Percentiles rank a stretch among this genome's conserved stretches.
These are phyloP conservation scores for Ganoderma multipileum DNA, from an alignment of 1,284 basidiomycete genomes.

Conservation along the genomic window DNA sequence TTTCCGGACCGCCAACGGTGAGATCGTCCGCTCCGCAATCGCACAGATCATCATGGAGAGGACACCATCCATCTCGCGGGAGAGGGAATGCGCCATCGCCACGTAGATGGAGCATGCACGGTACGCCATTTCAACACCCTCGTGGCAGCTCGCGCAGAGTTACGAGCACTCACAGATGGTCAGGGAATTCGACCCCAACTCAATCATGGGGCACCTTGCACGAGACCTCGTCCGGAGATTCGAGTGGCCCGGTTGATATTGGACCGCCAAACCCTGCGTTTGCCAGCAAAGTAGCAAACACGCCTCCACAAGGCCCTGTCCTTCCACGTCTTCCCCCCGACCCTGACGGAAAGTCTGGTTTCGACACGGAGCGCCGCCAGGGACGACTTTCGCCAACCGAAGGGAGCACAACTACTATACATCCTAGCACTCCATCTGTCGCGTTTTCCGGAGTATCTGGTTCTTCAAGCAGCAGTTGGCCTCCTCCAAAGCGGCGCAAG, in stretches of 20 bases:
- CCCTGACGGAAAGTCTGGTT: neutral
- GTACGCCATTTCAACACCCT: neutral
- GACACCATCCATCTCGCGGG: neutral
- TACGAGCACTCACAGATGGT: neutral
- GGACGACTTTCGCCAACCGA: neutral
- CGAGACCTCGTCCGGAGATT: neutral
- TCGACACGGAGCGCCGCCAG: constrained; percentile 12
- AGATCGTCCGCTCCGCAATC: constrained; percentile 17
- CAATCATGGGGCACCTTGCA: neutral
- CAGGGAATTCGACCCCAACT: neutral
- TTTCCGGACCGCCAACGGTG: constrained; percentile 16
- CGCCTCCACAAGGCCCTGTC: neutral
- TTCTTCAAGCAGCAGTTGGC: neutral
- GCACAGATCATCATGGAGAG: neutral
- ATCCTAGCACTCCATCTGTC: neutral
- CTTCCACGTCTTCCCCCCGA: neutral
- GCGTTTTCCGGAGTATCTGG: neutral
- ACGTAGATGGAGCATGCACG: neutral
- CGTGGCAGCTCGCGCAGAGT: neutral
- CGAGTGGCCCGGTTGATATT: neutral
- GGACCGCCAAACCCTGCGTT: too few species aligned
- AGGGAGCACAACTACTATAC: neutral
- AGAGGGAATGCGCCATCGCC: neutral
- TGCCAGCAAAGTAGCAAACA: neutral
- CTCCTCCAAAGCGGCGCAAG: constrained; percentile 5